These are phyloP conservation scores for Sugiyamaella neomexicana DNA, from an alignment of 1,139 yeast genomes.

Conservation along the genomic window DNA sequence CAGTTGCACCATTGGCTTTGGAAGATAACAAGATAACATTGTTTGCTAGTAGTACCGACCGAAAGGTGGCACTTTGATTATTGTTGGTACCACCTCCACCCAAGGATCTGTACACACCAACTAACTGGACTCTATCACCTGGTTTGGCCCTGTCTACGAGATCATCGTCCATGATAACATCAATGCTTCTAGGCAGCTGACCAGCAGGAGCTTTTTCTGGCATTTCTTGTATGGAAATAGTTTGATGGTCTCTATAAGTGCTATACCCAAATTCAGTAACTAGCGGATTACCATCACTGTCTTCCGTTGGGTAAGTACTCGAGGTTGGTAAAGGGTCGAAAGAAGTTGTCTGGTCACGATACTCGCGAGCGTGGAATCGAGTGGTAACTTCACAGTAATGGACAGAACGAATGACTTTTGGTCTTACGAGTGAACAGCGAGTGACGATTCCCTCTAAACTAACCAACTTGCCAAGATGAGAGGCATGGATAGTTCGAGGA, in stretches of 20 bases:
- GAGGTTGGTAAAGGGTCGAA: constrained; percentile 83
- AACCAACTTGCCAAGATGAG: constrained; percentile 74
- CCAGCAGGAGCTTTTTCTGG: constrained; percentile 99
- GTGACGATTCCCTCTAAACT: constrained; percentile 96
- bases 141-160: constrained; percentile 90
- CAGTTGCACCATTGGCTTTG: constrained; percentile 75
- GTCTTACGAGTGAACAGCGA: constrained; percentile 87
- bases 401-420: constrained; percentile 87
- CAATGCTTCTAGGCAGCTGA: constrained; percentile 90
- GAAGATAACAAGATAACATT: constrained; percentile 88
- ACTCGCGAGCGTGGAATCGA: constrained; percentile 85
- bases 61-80: constrained; percentile 59
- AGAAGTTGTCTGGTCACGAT: constrained; percentile 89
- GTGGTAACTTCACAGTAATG: constrained; percentile 88
- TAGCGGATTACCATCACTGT: constrained; percentile 83
- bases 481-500: constrained; percentile 82
- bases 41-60: constrained; percentile 79
- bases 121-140: constrained; percentile 92
- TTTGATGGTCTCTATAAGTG: constrained; percentile 92
- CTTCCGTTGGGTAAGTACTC: constrained; percentile 92
- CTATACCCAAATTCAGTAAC: constrained; percentile 92
- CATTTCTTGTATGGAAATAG: constrained; percentile 92
- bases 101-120: constrained; percentile 89
- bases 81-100: constrained; percentile 72
- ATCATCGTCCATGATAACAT: constrained; percentile 89